Base-by-base conservation (phyloP, 208 protist genomes). In the Cochliopodium minus region DNA sequence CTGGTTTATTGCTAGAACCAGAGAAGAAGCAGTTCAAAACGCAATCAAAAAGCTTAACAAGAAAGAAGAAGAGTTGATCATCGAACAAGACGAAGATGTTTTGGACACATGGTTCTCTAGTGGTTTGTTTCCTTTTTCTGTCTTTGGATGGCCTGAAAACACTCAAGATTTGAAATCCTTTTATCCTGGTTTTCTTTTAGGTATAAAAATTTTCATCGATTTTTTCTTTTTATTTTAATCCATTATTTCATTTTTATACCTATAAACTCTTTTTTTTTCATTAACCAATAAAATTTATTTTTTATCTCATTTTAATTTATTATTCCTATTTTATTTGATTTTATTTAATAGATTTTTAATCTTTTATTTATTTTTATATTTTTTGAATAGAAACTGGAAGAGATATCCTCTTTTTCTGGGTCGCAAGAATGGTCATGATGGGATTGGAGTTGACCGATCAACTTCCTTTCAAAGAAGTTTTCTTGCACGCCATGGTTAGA, bases 331-430 rank as follows among this genome's bases (percentile, higher is more conserved):
- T n/a, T n/a, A n/a, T n/a, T n/a, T n/a, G n/a, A n/a, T n/a, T n/a
- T n/a, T n/a, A n/a, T n/a, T n/a, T n/a, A n/a, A n/a, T n/a, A n/a
- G n/a, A n/a, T n/a, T n/a, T n/a, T n/a, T n/a, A n/a, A n/a, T n/a
- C n/a, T n/a, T n/a, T n/a, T n/a, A n/a, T n/a, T n/a, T n/a, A n/a
- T n/a, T n/a, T n/a, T n/a, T n/a, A n/a, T n/a, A n/a, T n/a, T n/a
- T n/a, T n/a, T n/a, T n/a, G n/a, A 7, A 83, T 99, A 56, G 95
- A 99, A 76, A 99, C 96, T 20, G 96, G 96, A 22, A 67, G 85
- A 51, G 96, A 99, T 74, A 99, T 99, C 64, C 59, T 99, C 25
- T 99, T 99, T 79, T 99, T 99, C 78, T 99, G 97, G 97, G 96
- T 99, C 4, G 95, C 96, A 17, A 74, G 96, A 57, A 99, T 99